Base-by-base conservation (phyloP, 371 early-diverging fungal species). In the Agmasoma carcini region DNA sequence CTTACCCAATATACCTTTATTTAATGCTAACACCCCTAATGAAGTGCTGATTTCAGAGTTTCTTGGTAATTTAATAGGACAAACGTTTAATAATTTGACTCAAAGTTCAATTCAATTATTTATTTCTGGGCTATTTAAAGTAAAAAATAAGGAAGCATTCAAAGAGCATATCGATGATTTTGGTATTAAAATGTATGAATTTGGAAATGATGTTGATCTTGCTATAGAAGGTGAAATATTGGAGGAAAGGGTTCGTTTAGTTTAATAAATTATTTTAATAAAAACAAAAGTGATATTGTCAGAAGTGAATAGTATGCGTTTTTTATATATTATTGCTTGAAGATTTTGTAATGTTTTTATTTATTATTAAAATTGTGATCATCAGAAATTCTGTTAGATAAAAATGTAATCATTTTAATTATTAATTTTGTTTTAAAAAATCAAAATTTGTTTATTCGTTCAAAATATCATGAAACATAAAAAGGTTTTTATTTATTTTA, bases 211-310 rank as follows among this genome's bases (percentile, higher is more conserved):
- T 51, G 71, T 67, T 27, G 63, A 71, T 47, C 7, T 65, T 17
- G 50, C 63, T 22, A 64, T 52, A 29, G 71, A 71, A 45, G 45
- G 49, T 12, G 51, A 20, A 6, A 43, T 71, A 27, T 37, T 61
- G 15, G 30, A 64, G 17, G 68, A 67, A 61, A 63, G 71, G 41
- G 58, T 64, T n/a, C n/a, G n/a, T n/a, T n/a, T n/a, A n/a, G n/a
- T n/a, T n/a, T n/a, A n/a, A n/a, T n/a, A n/a, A n/a, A n/a, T n/a
- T n/a, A n/a, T n/a, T n/a, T n/a, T n/a, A n/a, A n/a, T n/a, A n/a
- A n/a, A n/a, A n/a, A n/a, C n/a, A n/a, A n/a, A n/a, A n/a, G n/a
- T n/a, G n/a, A n/a, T n/a, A n/a, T n/a, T n/a, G n/a, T n/a, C n/a
- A n/a, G n/a, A n/a, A n/a, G n/a, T n/a, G n/a, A n/a, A n/a, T n/a